A percentile compares a stretch with the other conserved stretches of the same genome.
Evolutionary conservation across 2,329 filamentous ascomycete species (phyloP).

Genomic region (Lojkania enalia): DNA sequence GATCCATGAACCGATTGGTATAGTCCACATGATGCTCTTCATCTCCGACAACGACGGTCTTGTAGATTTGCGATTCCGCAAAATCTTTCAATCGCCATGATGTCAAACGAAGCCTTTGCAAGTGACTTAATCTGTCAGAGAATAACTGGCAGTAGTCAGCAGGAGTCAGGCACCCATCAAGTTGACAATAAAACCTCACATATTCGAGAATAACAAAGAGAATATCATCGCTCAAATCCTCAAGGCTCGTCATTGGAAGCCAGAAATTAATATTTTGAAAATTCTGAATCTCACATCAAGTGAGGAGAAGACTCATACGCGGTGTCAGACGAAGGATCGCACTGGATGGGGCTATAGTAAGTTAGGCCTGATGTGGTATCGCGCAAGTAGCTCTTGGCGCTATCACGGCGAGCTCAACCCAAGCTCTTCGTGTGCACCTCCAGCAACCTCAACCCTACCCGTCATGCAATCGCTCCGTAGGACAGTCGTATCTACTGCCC

Average conservation of each 20-base stretch:
- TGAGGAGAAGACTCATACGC: neutral
- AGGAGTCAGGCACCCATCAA: too few relatives aligned
- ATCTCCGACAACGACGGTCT: conserved; percentile 15
- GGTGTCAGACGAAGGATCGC: conserved; percentile 2
- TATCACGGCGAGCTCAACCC: conserved; percentile 31
- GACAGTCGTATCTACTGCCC: conserved; percentile 48
- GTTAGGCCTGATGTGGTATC: conserved; percentile 16
- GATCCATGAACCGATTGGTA: conserved; percentile 17
- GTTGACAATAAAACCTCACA: conserved; percentile 17
- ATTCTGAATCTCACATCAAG: neutral
- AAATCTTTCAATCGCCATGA: conserved; percentile 18
- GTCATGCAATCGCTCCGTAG: conserved; percentile 52
- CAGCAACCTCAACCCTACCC: conserved; percentile 28
- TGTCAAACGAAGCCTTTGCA: conserved; percentile 12
- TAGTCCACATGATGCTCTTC: conserved; percentile 13
- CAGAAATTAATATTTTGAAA: neutral
- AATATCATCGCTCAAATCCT: conserved; percentile 20
- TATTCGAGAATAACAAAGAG: conserved; percentile 18
- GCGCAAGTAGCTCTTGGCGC: conserved; percentile 12
- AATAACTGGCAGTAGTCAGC: too few relatives aligned
- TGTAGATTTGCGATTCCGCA: conserved; percentile 17
- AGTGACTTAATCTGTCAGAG: conserved; percentile 8
- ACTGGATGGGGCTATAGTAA: conserved; percentile 23
- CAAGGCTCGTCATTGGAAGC: conserved; percentile 15
- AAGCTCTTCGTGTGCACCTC: conserved; percentile 23